Percentiles rank a stretch among this genome's conserved stretches.
phyloP scores from a whole-genome alignment of 192 early-diverging fungal species.

The Kickxella alabastrina region DNA sequence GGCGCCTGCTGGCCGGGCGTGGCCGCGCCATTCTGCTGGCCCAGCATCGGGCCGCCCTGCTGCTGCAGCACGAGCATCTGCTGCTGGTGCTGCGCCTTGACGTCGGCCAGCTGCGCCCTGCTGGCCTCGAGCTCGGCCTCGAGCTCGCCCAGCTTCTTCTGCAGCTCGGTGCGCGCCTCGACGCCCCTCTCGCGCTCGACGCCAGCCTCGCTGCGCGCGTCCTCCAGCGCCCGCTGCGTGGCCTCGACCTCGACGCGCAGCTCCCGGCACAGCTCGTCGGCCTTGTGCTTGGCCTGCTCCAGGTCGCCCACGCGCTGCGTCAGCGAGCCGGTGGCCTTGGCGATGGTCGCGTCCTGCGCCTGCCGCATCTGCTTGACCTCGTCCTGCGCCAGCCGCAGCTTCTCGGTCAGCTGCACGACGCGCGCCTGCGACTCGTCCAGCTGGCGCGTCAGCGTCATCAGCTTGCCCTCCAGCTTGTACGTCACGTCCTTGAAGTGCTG shows the following conservation, averaged over 20 bases:
- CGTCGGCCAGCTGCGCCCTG: conserved; percentile 31
- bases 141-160: conserved; percentile 36
- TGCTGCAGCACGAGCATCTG: conserved; percentile 29
- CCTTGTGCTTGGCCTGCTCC: conserved; percentile 22
- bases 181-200: conserved; percentile 12
- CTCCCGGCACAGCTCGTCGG: conserved; percentile 22
- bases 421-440: conserved; percentile 62
- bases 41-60: conserved; percentile 2
- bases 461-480: conserved; percentile 92
- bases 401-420: conserved; percentile 57
- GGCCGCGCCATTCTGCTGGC: background rate
- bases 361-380: conserved; percentile 17
- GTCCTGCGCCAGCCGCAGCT: conserved; percentile 30
- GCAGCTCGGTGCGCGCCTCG: conserved; percentile 14
- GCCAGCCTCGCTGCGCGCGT: conserved; percentile 14
- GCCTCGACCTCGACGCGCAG: conserved; percentile 20
- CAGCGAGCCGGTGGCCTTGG: conserved; percentile 14
- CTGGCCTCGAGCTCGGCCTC: conserved; percentile 32
- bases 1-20: background rate
- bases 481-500: conserved; percentile 92
- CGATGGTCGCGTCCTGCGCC: conserved; percentile 8
- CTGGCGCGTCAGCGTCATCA: conserved; percentile 89
- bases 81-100: conserved; percentile 41
- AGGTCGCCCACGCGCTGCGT: conserved; percentile 16
- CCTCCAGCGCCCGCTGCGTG: conserved; percentile 23